Conservation (phyloP, 2,329 filamentous ascomycete genomes). For the Talaromyces sp. region DNA sequence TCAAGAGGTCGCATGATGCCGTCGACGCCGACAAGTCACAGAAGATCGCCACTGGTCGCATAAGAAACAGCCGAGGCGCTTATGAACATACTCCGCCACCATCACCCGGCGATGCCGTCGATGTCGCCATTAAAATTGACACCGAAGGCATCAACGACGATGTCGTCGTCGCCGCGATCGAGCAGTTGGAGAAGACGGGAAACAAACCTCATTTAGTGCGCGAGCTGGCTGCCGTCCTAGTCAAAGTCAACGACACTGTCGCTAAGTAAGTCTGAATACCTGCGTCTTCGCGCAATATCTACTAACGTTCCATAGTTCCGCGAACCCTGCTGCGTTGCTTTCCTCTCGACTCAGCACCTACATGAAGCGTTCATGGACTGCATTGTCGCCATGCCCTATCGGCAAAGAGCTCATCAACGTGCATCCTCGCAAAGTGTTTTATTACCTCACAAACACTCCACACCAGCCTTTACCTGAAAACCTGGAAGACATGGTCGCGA, state of each 20-base stretch:
- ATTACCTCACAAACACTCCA: conserved; percentile 85
- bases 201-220: conserved; percentile 94
- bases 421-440: conserved; percentile 92
- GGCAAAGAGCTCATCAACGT: conserved; percentile 90
- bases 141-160: conserved; percentile 86
- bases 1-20: conserved; percentile 71
- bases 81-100: conserved; percentile 76
- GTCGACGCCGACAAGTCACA: conserved; percentile 35
- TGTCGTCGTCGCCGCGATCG: conserved; percentile 85
- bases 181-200: conserved; percentile 81
- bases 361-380: conserved; percentile 81
- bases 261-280: conserved; percentile 69
- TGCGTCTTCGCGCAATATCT: neutral
- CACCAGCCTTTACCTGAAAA: conserved; percentile 75
- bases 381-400: conserved; percentile 75
- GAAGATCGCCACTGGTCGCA: conserved; percentile 27
- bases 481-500: conserved; percentile 51
- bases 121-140: conserved; percentile 60
- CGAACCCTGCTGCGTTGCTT: conserved; percentile 91
- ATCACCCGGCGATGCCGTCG: conserved; percentile 59
- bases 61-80: conserved; percentile 44
- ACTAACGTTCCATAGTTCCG: conserved; percentile 56
- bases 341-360: conserved; percentile 87
- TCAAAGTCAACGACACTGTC: conserved; percentile 73
- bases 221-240: conserved; percentile 78